These are phyloP conservation scores for Brassica balearica DNA, from an alignment of 441 rosid genomes.

Conservation along the genomic window DNA sequence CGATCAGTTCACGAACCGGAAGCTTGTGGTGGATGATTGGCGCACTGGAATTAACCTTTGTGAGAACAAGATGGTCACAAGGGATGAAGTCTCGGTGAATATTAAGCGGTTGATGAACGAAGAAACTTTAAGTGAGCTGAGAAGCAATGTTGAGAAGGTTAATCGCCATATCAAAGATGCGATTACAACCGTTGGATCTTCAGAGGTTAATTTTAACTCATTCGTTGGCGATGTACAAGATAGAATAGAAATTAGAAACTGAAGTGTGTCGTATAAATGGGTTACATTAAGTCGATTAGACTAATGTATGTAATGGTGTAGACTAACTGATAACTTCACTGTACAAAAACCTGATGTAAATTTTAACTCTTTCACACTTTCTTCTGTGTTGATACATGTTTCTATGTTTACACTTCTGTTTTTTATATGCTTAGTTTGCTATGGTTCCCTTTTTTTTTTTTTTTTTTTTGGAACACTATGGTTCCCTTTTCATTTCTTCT, in stretches of 20 bases:
- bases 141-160: slow-evolving; percentile 43
- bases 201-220: slow-evolving; percentile 50
- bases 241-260: slow-evolving; percentile 34
- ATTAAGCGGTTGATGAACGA: slow-evolving; percentile 47
- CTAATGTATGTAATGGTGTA: not conserved
- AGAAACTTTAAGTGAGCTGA: slow-evolving; percentile 46
- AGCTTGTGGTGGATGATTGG: slow-evolving; percentile 74
- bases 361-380: slow-evolving; percentile 21
- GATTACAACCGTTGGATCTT: slow-evolving; percentile 55
- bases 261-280: slow-evolving; percentile 27
- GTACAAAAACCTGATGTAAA: slow-evolving; percentile 44
- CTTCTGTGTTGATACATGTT: slow-evolving; percentile 15
- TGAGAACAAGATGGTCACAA: slow-evolving; percentile 39
- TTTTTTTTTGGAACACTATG: not conserved
- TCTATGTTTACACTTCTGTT: no score
- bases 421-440: no score
- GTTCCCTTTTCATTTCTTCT: not conserved
- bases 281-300: not conserved
- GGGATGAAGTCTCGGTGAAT: slow-evolving; percentile 55
- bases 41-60: slow-evolving; percentile 59
- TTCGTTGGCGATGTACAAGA: slow-evolving; percentile 48
- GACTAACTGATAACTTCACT: slow-evolving; percentile 36
- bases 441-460: no score
- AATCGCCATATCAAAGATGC: slow-evolving; percentile 53
- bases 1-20: slow-evolving; percentile 73